Conservation (phyloP, 1,284 basidiomycete species). For the Ganoderma lingzhi region DNA sequence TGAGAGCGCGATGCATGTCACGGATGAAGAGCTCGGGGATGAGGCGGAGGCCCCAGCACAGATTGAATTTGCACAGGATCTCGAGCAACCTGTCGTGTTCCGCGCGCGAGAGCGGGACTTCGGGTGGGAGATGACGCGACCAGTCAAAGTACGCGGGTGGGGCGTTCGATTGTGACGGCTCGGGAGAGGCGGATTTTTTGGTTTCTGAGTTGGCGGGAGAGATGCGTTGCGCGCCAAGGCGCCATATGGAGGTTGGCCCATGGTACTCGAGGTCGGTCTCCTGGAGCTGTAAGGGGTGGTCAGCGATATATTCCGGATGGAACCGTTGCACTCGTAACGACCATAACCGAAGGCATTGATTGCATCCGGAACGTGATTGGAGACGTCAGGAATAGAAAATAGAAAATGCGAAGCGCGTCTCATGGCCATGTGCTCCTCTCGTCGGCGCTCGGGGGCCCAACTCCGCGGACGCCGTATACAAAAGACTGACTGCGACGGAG, state of each 20-base stretch:
- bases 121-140: slow-evolving; percentile 60
- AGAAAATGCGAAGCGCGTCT: background rate
- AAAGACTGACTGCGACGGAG: background rate
- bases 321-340: too few species aligned
- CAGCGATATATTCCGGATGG: background rate
- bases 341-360: too few species aligned
- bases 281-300: slow-evolving; percentile 38
- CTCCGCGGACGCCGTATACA: background rate
- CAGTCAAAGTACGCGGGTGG: slow-evolving; percentile 57
- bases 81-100: slow-evolving; percentile 67
- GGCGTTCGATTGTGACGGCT: slow-evolving; percentile 17
- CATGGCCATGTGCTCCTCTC: background rate
- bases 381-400: background rate
- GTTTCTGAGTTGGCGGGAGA: slow-evolving; percentile 30
- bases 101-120: slow-evolving; percentile 51
- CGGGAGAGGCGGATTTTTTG: slow-evolving; percentile 28
- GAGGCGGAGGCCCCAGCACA: slow-evolving; percentile 59
- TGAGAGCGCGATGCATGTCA: slow-evolving; percentile 65
- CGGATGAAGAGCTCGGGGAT: slow-evolving; percentile 60
- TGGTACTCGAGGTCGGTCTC: slow-evolving; percentile 45
- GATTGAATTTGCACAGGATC: slow-evolving; percentile 67
- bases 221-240: slow-evolving; percentile 41
- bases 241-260: slow-evolving; percentile 48
- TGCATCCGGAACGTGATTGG: too few species aligned
- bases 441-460: background rate